Evolutionary conservation across 495 filamentous ascomycete genomes (phyloP).

Genomic region (Cryomyces minteri): DNA sequence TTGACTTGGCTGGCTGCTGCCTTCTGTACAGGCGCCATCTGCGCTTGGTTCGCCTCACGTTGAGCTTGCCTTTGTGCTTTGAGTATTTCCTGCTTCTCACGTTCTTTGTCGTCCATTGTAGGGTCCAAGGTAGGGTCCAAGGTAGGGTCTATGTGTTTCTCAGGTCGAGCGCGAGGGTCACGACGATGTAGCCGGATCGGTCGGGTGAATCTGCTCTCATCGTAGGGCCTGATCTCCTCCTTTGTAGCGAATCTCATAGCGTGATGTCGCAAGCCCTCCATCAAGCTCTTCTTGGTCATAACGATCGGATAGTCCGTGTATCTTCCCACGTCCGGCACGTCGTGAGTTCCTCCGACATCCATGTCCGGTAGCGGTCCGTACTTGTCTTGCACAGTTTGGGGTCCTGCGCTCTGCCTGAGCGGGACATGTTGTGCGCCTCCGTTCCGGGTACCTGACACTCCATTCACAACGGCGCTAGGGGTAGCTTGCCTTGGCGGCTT

Average conservation of each 20-base stretch:
- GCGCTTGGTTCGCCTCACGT: constrained; percentile 62
- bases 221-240: constrained; percentile 34
- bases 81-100: constrained; percentile 48
- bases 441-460: background rate
- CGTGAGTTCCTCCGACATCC: background rate
- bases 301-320: constrained; percentile 53
- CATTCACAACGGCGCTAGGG: background rate
- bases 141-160: constrained; percentile 25
- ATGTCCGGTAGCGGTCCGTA: background rate
- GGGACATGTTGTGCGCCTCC: background rate
- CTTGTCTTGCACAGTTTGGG: background rate
- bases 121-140: no score
- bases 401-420: background rate
- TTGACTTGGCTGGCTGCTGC: constrained; percentile 32
- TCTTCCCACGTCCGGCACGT: constrained; percentile 15
- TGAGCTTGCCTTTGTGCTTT: constrained; percentile 67
- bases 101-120: constrained; percentile 41
- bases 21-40: constrained; percentile 58
- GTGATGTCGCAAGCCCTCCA: constrained; percentile 71
- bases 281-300: constrained; percentile 59
- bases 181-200: constrained; percentile 79
- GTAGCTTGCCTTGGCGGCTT: constrained; percentile 11
- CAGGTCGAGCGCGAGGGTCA: constrained; percentile 55
- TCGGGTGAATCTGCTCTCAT: constrained; percentile 67
- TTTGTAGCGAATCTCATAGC: constrained; percentile 46